A percentile compares a stretch with the other conserved stretches of the same genome.
phyloP scores from a whole-genome alignment of 805 yeast species.

The Hanseniaspora lachancei region DNA sequence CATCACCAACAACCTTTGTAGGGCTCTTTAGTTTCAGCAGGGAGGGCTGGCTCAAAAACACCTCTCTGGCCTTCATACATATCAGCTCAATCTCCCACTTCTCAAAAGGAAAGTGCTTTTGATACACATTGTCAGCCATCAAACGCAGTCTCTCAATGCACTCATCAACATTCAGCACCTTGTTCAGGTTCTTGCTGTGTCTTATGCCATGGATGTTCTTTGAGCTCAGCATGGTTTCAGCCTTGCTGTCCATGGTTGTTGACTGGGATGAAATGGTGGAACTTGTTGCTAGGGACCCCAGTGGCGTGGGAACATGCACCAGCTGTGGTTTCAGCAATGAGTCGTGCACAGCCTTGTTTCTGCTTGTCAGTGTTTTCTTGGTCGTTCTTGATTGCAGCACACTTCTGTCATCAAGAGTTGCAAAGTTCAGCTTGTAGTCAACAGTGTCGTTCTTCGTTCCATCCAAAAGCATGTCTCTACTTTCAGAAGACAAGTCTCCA shows the following conservation, averaged over 20 bases:
- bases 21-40: constrained; percentile 72
- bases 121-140: constrained; percentile 33
- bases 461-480: not conserved
- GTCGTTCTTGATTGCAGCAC: no score
- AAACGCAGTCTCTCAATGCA: constrained; percentile 49
- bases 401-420: not conserved
- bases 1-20: constrained; percentile 79
- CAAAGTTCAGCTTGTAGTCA: constrained; percentile 1
- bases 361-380: not conserved
- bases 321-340: not conserved
- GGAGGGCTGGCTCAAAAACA: constrained; percentile 76
- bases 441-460: not conserved
- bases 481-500: not conserved
- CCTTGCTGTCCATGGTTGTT: not conserved
- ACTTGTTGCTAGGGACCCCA: constrained; percentile 2
- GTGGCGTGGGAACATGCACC: constrained; percentile 1
- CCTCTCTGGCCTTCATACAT: constrained; percentile 44
- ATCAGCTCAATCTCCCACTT: constrained; percentile 43
- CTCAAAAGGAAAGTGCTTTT: constrained; percentile 37
- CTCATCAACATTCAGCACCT: constrained; percentile 41
- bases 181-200: constrained; percentile 12
- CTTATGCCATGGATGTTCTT: not conserved
- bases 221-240: not conserved
- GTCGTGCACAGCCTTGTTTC: constrained; percentile 11
- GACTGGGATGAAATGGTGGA: constrained; percentile 9